phyloP scores from a whole-genome alignment of 2,329 filamentous ascomycete species.

The Fusarium longipes region DNA sequence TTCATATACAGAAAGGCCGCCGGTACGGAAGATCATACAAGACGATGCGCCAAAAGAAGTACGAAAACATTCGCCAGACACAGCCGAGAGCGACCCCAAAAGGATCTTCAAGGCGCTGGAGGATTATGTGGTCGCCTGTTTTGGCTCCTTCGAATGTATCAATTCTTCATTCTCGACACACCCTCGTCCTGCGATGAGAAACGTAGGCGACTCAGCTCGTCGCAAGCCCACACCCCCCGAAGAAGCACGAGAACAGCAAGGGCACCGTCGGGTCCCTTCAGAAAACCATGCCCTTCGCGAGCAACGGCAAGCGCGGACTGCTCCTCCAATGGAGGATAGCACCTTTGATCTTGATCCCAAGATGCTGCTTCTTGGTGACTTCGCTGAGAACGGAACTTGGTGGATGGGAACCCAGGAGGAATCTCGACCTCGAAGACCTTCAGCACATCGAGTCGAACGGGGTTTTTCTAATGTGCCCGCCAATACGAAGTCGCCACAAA shows the following conservation, averaged over 20 bases:
- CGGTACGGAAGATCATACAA: slow-evolving; percentile 32
- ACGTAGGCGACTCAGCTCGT: slow-evolving; percentile 43
- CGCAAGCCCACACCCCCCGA: slow-evolving; percentile 43
- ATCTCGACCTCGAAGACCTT: slow-evolving; percentile 29
- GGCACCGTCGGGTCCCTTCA: slow-evolving; percentile 51
- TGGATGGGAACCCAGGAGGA: slow-evolving; percentile 74
- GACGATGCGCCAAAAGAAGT: slow-evolving; percentile 29
- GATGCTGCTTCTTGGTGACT: slow-evolving; percentile 76
- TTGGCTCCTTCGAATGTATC: slow-evolving; percentile 76
- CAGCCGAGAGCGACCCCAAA: slow-evolving; percentile 56
- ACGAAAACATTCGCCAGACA: slow-evolving; percentile 28
- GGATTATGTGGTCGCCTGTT: slow-evolving; percentile 77
- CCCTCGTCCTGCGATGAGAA: slow-evolving; percentile 49
- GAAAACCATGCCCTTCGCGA: slow-evolving; percentile 48
- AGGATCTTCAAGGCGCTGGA: slow-evolving; percentile 80
- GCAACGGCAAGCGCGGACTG: slow-evolving; percentile 34
- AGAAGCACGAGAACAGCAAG: slow-evolving; percentile 50
- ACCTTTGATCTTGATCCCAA: slow-evolving; percentile 75
- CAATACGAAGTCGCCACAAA: slow-evolving; percentile 65
- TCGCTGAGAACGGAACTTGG: slow-evolving; percentile 85
- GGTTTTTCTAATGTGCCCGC: slow-evolving; percentile 26
- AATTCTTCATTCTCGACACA: slow-evolving; percentile 78
- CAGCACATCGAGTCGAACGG: slow-evolving; percentile 32
- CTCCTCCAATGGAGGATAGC: slow-evolving; percentile 32
- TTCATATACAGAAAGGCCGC: slow-evolving; percentile 56